A percentile compares a stretch with the other conserved stretches of the same genome.
Conservation (phyloP, 352 stramenopile species). For the Phytophthora megakarya region DNA sequence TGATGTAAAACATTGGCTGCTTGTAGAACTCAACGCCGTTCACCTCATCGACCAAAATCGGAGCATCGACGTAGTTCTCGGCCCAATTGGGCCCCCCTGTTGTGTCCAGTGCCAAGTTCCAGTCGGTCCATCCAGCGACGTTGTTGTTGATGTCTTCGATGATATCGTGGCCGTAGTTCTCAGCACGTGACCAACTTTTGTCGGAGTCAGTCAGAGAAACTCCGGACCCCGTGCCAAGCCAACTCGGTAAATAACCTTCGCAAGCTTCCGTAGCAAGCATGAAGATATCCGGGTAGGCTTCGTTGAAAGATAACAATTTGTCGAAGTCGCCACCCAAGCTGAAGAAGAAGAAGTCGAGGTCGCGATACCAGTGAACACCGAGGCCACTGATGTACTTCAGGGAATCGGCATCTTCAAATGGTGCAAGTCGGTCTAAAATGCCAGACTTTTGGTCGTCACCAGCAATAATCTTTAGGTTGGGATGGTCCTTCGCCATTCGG, state of each 20-base stretch:
- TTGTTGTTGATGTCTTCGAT: slow-evolving; percentile 85
- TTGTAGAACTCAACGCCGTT: slow-evolving; percentile 75
- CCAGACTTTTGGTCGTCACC: slow-evolving; percentile 86
- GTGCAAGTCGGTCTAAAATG: slow-evolving; percentile 46
- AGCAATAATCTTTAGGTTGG: slow-evolving; percentile 82
- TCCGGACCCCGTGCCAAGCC: slow-evolving; percentile 51
- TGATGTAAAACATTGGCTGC: slow-evolving; percentile 81
- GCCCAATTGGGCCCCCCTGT: slow-evolving; percentile 76
- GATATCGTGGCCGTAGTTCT: slow-evolving; percentile 86
- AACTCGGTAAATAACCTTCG: slow-evolving; percentile 50
- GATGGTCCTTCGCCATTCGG: slow-evolving; percentile 61
- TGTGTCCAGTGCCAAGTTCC: slow-evolving; percentile 84
- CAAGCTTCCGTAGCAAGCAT: slow-evolving; percentile 84
- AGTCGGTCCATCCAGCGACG: slow-evolving; percentile 83
- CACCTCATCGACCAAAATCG: slow-evolving; percentile 68
- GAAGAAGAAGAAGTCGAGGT: slow-evolving; percentile 55
- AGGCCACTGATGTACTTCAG: slow-evolving; percentile 79
- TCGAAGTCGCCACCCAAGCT: slow-evolving; percentile 47
- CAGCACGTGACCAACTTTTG: slow-evolving; percentile 61
- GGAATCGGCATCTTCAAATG: slow-evolving; percentile 51
- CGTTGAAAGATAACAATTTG: slow-evolving; percentile 47
- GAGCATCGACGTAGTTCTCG: slow-evolving; percentile 71
- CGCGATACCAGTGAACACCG: slow-evolving; percentile 87
- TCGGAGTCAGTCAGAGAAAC: slow-evolving; percentile 41
- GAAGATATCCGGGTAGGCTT: slow-evolving; percentile 68